These are phyloP conservation scores for Aspergillus melleus DNA, from an alignment of 2,329 filamentous ascomycete species.

Conservation along the genomic window DNA sequence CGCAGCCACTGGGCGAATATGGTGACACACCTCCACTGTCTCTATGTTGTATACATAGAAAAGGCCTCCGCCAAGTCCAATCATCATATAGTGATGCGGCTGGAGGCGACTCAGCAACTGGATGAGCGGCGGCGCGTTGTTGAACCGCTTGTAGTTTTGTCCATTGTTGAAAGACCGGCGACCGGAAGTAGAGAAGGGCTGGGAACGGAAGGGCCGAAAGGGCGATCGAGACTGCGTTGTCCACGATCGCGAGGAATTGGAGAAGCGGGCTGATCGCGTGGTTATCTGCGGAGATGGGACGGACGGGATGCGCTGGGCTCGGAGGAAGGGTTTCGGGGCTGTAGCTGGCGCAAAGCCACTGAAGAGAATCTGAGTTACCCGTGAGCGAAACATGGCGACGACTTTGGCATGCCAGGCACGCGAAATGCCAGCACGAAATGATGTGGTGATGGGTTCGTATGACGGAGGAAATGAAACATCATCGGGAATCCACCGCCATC, in stretches of 20 bases:
- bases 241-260: neutral
- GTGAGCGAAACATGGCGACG: constrained; percentile 16
- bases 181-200: constrained; percentile 16
- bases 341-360: neutral
- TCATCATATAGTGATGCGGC: constrained; percentile 31
- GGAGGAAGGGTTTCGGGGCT: neutral
- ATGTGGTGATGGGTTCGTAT: neutral
- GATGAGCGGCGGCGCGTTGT: constrained; percentile 14
- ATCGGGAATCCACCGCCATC: neutral
- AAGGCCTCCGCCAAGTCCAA: constrained; percentile 45
- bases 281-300: constrained; percentile 1
- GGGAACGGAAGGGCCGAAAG: neutral
- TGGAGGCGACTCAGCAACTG: constrained; percentile 21
- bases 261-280: neutral
- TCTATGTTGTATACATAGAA: constrained; percentile 60
- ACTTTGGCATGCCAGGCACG: neutral
- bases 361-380: constrained; percentile 11
- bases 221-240: neutral
- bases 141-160: constrained; percentile 22
- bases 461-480: neutral
- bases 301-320: constrained; percentile 1
- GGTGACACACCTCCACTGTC: constrained; percentile 49
- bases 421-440: neutral
- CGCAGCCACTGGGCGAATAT: neutral
- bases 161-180: constrained; percentile 7